Base-by-base conservation (phyloP, 1,284 basidiomycete genomes). In the Sporisorium graminicola region DNA sequence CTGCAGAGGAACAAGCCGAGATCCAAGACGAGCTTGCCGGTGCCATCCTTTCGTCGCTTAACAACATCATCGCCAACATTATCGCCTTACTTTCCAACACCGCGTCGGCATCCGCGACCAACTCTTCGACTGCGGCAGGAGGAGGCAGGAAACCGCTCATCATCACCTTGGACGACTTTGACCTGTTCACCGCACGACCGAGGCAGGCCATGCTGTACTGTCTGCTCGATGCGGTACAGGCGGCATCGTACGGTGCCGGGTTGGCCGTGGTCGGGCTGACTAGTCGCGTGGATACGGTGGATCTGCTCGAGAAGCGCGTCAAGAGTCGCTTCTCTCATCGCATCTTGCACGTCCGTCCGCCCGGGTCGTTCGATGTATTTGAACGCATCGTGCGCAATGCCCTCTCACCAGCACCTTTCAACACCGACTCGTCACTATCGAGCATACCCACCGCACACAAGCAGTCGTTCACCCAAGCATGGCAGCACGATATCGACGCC, bases 171-270 rank as follows among this genome's bases (percentile, higher is more conserved):
- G 80, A 81, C 46, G 65, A 80, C 44, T 84, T 85, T 59, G 83
- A 85, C 42, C 59, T 77, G 22, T 79, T 83, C 54, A 80, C 83
- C 2, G 50, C 75, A 1, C 64, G 83, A 12, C 77, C 80, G 1
- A 35, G 80, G 2, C 84, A 85, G 43, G 82, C 84, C 1, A 62
- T 85, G n/a, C 70, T 85, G 14, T 85, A 85, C 66, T 83, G 82
- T 50, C 52, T 85, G 20, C 59, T 85, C 1, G 84, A 85, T 47
- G 83, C 84, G 4, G 84, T 85, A 2, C 84, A 85, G 65, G 78
- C 81, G 0, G 77, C 75, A 5, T 78, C 73, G 46, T 85, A 85
- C 43, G 72, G 62, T 1, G 77, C 82, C 0, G 84, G 84, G 1
- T 50, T 85, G 37, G 72, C 76, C 1, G 77, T 85, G 24, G 63